Percentiles rank a stretch among this genome's conserved stretches.
phyloP scores from a whole-genome alignment of 2,329 filamentous ascomycete species.

The Parascedosporium putredinis region DNA sequence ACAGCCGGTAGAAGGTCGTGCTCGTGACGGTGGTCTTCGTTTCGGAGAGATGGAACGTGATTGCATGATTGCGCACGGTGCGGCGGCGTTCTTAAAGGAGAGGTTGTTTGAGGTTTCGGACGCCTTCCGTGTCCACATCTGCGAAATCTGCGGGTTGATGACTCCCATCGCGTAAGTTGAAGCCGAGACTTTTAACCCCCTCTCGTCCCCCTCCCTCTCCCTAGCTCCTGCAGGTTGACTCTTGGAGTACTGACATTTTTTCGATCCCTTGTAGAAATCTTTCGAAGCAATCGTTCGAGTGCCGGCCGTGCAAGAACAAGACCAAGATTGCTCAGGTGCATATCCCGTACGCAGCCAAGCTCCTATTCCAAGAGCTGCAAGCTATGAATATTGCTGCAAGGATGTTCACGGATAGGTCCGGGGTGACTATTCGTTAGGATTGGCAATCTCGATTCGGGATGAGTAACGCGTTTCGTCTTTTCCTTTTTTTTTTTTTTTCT shows the following conservation, averaged over 20 bases:
- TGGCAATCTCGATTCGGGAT: not conserved
- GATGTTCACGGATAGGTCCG: conserved; percentile 86
- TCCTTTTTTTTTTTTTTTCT: not conserved
- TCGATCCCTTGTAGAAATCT: conserved; percentile 55
- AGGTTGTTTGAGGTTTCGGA: conserved; percentile 94
- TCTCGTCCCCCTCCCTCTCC: too few species aligned
- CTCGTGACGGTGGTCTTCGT: conserved; percentile 90
- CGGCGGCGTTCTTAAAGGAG: conserved; percentile 94
- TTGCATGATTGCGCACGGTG: conserved; percentile 99
- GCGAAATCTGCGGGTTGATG: conserved; percentile 98
- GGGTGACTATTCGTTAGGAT: conserved; percentile 55
- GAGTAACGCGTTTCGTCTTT: not conserved
- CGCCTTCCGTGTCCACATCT: conserved; percentile 95
- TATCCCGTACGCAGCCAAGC: conserved; percentile 94
- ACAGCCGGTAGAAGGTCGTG: conserved; percentile 96
- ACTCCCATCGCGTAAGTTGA: conserved; percentile 97
- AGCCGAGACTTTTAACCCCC: too few species aligned
- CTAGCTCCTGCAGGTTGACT: conserved; percentile 1
- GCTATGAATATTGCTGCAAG: conserved; percentile 97
- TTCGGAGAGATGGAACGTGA: conserved; percentile 99
- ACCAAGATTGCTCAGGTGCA: conserved; percentile 96
- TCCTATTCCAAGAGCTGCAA: conserved; percentile 95
- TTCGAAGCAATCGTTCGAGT: conserved; percentile 92
- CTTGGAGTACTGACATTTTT: conserved; percentile 4
- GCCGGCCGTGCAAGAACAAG: conserved; percentile 97